Conservation (phyloP, 1,139 yeast genomes). For the Ogataea hybrid region DNA sequence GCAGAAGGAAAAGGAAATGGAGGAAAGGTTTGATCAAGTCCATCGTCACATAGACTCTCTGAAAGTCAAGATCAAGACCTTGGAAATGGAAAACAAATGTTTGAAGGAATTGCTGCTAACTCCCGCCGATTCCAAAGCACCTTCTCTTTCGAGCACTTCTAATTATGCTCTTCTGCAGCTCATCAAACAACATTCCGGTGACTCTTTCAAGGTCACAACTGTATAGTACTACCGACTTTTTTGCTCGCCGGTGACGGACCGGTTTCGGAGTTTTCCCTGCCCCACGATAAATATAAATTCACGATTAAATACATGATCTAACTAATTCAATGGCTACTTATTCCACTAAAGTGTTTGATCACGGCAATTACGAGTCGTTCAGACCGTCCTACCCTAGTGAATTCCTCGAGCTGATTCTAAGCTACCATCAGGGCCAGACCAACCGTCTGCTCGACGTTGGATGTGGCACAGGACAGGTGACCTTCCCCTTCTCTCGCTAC, state of each 20-base stretch:
- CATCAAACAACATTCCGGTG: slow-evolving; percentile 21
- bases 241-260: not conserved
- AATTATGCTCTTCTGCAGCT: slow-evolving; percentile 26
- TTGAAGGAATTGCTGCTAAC: slow-evolving; percentile 60
- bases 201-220: slow-evolving; percentile 26
- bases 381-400: slow-evolving; percentile 64
- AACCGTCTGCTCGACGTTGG: slow-evolving; percentile 55
- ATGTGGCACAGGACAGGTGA: slow-evolving; percentile 80
- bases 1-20: slow-evolving; percentile 58
- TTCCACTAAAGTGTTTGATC: slow-evolving; percentile 52
- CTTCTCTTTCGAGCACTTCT: slow-evolving; percentile 13
- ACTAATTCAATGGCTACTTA: slow-evolving; percentile 55
- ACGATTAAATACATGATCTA: not conserved
- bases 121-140: not conserved
- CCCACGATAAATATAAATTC: not conserved
- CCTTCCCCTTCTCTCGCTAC: slow-evolving; percentile 46
- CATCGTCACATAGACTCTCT: slow-evolving; percentile 25
- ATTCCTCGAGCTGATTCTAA: slow-evolving; percentile 41
- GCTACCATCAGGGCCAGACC: slow-evolving; percentile 9
- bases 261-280: not conserved
- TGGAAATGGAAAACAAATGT: slow-evolving; percentile 83
- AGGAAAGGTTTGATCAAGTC: slow-evolving; percentile 44
- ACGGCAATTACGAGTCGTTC: slow-evolving; percentile 54
- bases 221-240: slow-evolving; percentile 8
- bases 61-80: slow-evolving; percentile 33